Evolutionary conservation across 805 yeast species (phyloP), one percentile per base, ranked within the genome.

Genomic region (Cyberlindnera nakhonratchasimensis): DNA sequence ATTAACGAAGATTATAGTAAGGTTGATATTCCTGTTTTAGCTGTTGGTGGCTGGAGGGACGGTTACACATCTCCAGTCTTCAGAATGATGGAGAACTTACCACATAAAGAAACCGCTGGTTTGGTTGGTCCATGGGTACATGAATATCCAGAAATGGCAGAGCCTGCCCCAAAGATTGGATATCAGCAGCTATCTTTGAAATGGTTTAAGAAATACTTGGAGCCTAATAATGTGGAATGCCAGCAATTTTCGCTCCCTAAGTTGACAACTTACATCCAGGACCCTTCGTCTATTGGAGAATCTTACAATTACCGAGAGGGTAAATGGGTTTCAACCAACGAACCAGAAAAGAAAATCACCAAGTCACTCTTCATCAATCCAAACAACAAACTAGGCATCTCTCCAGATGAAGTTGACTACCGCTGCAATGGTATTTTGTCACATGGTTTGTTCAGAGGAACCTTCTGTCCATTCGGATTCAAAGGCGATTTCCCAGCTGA

Each of bases 91-190:
- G 62, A 66, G 9, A 59, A 66, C 19, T 53, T 70, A 28, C 70
- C 70, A n/a, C 59, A 69, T 39, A 40, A 41, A 16, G 54, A 52
- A 8, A 55, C 68, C 2, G 51, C 59, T 25, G 65, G 64, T 26
- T 43, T 70, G 13, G 62, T 71, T 49, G 74, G 75, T 18, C 75
- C 74, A 8, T 71, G 75, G 75, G 74, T 70, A 35, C 75, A 70
- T 48, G 75, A 70, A 47, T 70, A 62, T 52, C 75, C 75, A 3
- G 74, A 70, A 48, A 65, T 71, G 57, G 75, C 74, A 2, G 67
- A 65, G 25, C 75, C 74, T 6, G 60, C 62, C 9, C 75, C 75
- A 24, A 64, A 63, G 42, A 65, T 70, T 48, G 75, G 74, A 4
- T 71, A 65, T 40, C 69, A 66, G 29, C 72, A 71, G 45, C 37